Base-by-base conservation (phyloP, 1,284 basidiomycete genomes). In the Moesziomyces aphidis region DNA sequence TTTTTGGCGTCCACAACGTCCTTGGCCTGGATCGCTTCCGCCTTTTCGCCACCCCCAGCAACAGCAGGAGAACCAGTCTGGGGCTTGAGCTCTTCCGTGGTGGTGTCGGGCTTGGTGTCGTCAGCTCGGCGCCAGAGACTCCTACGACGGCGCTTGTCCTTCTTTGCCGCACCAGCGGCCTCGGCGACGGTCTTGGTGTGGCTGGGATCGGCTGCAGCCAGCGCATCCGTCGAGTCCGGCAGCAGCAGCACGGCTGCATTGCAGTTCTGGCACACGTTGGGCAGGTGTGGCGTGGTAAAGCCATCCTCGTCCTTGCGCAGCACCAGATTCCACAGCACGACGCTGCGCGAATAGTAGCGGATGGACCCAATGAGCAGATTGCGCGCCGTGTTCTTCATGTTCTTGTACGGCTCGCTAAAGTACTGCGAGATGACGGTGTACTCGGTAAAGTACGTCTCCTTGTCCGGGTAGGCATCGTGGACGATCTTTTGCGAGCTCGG, bases 251-350 rank as follows among this genome's bases (percentile, higher is more conserved):
- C 62, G 5, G 78, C 74, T 17, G 76, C 69, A 21, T 65, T 56
- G 31, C 78, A 80, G 51, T 80, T 80, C 31, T 36, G 5, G 36
- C 78, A 80, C 13, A 76, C 74, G 3, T 63, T 45, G 1, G 74
- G 70, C 51, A 80, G 55, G 42, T 73, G 68, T 4, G 78, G 78
- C 9, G 45, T 65, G 1, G 78, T 80, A 34, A 76, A 77, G 0
- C 78, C 76, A 55, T 80, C 75, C 31, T 73, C 67, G 43, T 73
- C 68, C 46, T 70, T 65, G n/a, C 55, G 31, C 31, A 80, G 53
- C n/a, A 68, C 71, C 36, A 73, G 19, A 26, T 78, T 79, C 77
- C 78, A 80, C 48, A 79, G 24, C 19, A 80, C 53, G 5, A 77
- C 4, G 43, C 60, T 63, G 4, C 45, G 31, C 22, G 62, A 54